phyloP scores from a whole-genome alignment of 345 rosid species.

The Sisymbrium irio region DNA sequence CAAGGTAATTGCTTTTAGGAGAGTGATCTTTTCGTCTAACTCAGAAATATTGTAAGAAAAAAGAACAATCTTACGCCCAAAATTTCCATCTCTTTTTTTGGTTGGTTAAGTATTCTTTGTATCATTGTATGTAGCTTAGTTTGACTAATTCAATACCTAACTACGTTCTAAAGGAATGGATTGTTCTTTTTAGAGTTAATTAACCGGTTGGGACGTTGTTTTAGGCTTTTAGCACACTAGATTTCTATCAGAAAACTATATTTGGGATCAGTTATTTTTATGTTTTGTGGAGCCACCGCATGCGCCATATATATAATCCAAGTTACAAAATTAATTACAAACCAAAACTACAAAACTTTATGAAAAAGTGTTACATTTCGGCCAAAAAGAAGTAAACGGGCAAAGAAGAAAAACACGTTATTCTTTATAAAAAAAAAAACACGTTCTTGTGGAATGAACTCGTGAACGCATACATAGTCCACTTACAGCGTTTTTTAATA shows the following conservation, averaged over 20 bases:
- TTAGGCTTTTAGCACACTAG: too few relatives aligned
- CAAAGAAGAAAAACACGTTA: slow-evolving; percentile 21
- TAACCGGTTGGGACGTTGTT: too few relatives aligned
- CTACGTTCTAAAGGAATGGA: too few relatives aligned
- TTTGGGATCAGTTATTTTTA: not conserved
- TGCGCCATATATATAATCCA: not conserved
- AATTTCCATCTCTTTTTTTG: too few relatives aligned
- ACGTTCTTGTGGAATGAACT: slow-evolving; percentile 19
- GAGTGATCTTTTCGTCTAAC: too few relatives aligned
- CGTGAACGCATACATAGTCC: not conserved
- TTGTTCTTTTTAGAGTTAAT: too few relatives aligned
- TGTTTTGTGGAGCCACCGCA: not conserved
- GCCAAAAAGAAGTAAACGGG: not conserved
- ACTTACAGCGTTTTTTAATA: not conserved
- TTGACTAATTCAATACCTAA: too few relatives aligned
- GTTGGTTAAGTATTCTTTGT: too few relatives aligned
- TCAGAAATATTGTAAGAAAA: too few relatives aligned
- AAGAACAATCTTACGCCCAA: too few relatives aligned
- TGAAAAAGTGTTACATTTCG: not conserved
- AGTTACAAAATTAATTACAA: not conserved
- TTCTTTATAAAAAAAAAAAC: not conserved
- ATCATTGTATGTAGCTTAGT: too few relatives aligned
- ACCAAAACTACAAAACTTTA: not conserved
- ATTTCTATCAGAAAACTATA: not conserved
- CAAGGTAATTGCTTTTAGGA: too few relatives aligned